phyloP scores from a whole-genome alignment of 2,329 filamentous ascomycete species.

The Knufia fluminis region DNA sequence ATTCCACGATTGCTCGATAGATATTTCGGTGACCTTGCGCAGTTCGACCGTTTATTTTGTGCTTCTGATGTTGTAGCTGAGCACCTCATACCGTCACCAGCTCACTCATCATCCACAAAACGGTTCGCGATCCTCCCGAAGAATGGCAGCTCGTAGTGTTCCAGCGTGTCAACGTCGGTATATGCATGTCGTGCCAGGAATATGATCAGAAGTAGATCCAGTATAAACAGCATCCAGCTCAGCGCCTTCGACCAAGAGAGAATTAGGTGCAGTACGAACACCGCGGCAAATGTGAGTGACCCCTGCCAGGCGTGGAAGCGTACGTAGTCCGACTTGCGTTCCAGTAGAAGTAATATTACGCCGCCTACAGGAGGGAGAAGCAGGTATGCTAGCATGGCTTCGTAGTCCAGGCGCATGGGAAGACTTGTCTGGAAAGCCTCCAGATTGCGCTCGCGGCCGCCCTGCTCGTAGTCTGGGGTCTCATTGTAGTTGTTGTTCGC shows the following conservation, averaged over 20 bases:
- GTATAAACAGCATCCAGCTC: slow-evolving; percentile 71
- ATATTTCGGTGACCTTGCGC: too few relatives aligned
- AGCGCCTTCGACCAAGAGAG: slow-evolving; percentile 77
- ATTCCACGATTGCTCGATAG: too few relatives aligned
- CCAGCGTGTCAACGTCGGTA: slow-evolving; percentile 61
- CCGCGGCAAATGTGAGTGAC: slow-evolving; percentile 66
- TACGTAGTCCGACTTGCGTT: slow-evolving; percentile 95
- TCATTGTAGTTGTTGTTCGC: slow-evolving; percentile 22
- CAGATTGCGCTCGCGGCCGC: slow-evolving; percentile 52
- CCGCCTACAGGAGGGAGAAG: slow-evolving; percentile 76
- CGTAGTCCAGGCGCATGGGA: slow-evolving; percentile 75
- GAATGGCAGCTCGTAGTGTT: slow-evolving; percentile 74
- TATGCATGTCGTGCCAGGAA: slow-evolving; percentile 74
- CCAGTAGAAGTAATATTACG: slow-evolving; percentile 71
- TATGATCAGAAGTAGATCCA: slow-evolving; percentile 65
- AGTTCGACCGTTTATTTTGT: too few relatives aligned
- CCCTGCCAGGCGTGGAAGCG: slow-evolving; percentile 97
- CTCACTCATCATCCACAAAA: slow-evolving; percentile 77
- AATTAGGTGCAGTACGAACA: slow-evolving; percentile 65
- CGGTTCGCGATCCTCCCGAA: slow-evolving; percentile 78
- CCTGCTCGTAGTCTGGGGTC: slow-evolving; percentile 31
- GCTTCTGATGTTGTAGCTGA: too few relatives aligned
- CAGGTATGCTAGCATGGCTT: slow-evolving; percentile 84
- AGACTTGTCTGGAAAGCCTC: slow-evolving; percentile 78
- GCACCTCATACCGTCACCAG: too few relatives aligned